Conservation (phyloP, 768 basidiomycete genomes). For the Phylloporus sp. region DNA sequence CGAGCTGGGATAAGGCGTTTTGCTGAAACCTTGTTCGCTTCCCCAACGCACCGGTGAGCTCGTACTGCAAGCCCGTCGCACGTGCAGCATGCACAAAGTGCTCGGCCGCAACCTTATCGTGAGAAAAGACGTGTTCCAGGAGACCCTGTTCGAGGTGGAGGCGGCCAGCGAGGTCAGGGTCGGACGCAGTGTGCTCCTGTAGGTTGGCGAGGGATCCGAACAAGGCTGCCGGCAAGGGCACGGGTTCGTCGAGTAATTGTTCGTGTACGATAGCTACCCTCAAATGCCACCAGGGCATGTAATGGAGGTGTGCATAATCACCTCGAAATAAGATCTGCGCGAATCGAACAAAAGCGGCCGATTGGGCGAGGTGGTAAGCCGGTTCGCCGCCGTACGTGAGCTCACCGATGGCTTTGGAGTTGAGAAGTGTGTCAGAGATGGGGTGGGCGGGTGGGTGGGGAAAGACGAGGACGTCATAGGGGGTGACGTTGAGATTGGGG, state of each 20-base stretch:
- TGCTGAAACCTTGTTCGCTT: slow-evolving; percentile 94
- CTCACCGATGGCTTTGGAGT: slow-evolving; percentile 65
- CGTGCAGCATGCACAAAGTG: slow-evolving; percentile 75
- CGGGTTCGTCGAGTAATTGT: slow-evolving; percentile 76
- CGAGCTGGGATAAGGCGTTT: slow-evolving; percentile 80
- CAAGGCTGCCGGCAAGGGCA: slow-evolving; percentile 46
- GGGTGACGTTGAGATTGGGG: slow-evolving; percentile 66
- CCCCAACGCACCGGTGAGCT: slow-evolving; percentile 89
- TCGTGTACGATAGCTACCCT: slow-evolving; percentile 70
- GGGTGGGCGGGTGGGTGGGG: slow-evolving; percentile 16
- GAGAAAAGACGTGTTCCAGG: slow-evolving; percentile 67
- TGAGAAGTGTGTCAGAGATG: slow-evolving; percentile 48
- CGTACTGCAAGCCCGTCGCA: slow-evolving; percentile 78
- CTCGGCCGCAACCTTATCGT: slow-evolving; percentile 76
- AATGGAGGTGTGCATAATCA: slow-evolving; percentile 46
- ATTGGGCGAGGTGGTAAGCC: slow-evolving; percentile 83
- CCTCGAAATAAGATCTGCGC: slow-evolving; percentile 65
- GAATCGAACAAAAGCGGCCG: slow-evolving; percentile 67
- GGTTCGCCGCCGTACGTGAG: slow-evolving; percentile 89
- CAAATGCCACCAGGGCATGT: slow-evolving; percentile 80
- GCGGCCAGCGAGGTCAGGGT: slow-evolving; percentile 64
- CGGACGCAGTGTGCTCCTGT: slow-evolving; percentile 35
- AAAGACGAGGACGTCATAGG: slow-evolving; percentile 39
- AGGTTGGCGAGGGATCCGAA: slow-evolving; percentile 42
- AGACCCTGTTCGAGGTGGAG: slow-evolving; percentile 75